Evolutionary conservation across 1,284 basidiomycete genomes (phyloP).

Genomic region (Leccinum subfulvum): DNA sequence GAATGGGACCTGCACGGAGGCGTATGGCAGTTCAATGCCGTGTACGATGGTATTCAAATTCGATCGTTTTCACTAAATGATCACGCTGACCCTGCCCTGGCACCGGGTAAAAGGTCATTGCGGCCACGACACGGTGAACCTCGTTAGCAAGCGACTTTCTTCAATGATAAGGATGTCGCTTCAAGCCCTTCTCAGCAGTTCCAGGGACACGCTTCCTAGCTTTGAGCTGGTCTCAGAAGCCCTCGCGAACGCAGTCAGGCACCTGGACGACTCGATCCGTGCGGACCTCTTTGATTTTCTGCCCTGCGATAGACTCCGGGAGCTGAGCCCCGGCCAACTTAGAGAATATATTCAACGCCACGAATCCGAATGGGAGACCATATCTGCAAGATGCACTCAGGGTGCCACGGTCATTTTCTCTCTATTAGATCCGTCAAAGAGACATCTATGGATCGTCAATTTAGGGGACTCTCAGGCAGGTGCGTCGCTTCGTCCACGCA

Average conservation of each 20-base stretch:
- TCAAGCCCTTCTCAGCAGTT: slow-evolving; percentile 36
- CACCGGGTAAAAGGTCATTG: slow-evolving; percentile 53
- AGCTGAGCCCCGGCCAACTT: slow-evolving; percentile 28
- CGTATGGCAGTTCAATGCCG: slow-evolving; percentile 55
- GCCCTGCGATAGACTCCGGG: slow-evolving; percentile 36
- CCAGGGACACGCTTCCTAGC: slow-evolving; percentile 28
- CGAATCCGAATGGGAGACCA: slow-evolving; percentile 28
- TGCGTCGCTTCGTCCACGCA: slow-evolving; percentile 25
- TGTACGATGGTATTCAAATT: slow-evolving; percentile 54
- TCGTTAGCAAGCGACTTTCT: slow-evolving; percentile 46
- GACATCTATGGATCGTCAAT: slow-evolving; percentile 64
- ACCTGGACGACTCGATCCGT: slow-evolving; percentile 45
- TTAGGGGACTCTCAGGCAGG: slow-evolving; percentile 67
- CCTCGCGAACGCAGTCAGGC: slow-evolving; percentile 40
- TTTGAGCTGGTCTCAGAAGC: slow-evolving; percentile 42
- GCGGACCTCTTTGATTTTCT: slow-evolving; percentile 46
- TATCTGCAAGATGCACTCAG: slow-evolving; percentile 50
- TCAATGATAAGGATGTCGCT: slow-evolving; percentile 44
- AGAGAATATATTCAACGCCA: slow-evolving; percentile 25
- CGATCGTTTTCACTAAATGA: slow-evolving; percentile 1
- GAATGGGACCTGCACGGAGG: slow-evolving; percentile 55
- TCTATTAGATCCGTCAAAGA: slow-evolving; percentile 49
- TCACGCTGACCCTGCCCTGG: slow-evolving; percentile 12
- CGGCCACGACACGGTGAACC: slow-evolving; percentile 58
- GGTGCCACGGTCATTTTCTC: slow-evolving; percentile 63